Percentiles rank a stretch among this genome's conserved stretches.
Conservation (phyloP, 2,329 filamentous ascomycete genomes). For the Orbilia brochopaga region DNA sequence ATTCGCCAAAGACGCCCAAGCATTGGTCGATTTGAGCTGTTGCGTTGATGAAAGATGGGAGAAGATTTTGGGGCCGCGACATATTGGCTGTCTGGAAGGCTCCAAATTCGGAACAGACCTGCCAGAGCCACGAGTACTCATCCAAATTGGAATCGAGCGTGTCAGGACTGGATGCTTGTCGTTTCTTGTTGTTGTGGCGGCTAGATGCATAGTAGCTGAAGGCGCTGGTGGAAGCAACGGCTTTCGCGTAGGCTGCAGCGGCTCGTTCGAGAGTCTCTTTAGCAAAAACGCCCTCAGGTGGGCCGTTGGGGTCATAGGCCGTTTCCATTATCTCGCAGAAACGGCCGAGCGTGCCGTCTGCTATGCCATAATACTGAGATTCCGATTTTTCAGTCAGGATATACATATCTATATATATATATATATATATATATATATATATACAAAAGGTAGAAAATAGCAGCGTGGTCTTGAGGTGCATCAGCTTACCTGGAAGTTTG, state of each 20-base stretch:
- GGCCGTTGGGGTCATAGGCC: slow-evolving; percentile 53
- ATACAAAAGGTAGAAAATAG: background rate
- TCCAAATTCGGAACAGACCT: slow-evolving; percentile 58
- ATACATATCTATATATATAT: no score
- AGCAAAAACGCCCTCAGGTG: slow-evolving; percentile 45
- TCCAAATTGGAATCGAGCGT: slow-evolving; percentile 23
- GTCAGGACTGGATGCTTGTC: background rate
- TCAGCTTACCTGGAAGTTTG: slow-evolving; percentile 56
- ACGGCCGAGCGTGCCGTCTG: slow-evolving; percentile 57
- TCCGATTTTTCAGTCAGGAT: slow-evolving; percentile 55
- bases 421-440: no score
- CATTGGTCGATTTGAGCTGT: slow-evolving; percentile 58
- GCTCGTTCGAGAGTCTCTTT: slow-evolving; percentile 19
- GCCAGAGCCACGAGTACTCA: slow-evolving; percentile 52
- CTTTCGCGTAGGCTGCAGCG: slow-evolving; percentile 38
- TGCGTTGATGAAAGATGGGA: slow-evolving; percentile 55
- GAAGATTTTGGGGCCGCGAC: slow-evolving; percentile 46
- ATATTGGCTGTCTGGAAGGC: slow-evolving; percentile 51
- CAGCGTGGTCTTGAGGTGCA: no score
- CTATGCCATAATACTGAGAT: slow-evolving; percentile 57
- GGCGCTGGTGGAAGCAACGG: slow-evolving; percentile 32
- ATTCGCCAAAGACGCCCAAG: slow-evolving; percentile 58
- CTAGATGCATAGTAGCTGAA: slow-evolving; percentile 26
- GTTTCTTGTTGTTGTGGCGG: slow-evolving; percentile 6
- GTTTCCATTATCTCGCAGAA: slow-evolving; percentile 59